Conservation (phyloP, 257 asterid species). For the Lycium barbarum region DNA sequence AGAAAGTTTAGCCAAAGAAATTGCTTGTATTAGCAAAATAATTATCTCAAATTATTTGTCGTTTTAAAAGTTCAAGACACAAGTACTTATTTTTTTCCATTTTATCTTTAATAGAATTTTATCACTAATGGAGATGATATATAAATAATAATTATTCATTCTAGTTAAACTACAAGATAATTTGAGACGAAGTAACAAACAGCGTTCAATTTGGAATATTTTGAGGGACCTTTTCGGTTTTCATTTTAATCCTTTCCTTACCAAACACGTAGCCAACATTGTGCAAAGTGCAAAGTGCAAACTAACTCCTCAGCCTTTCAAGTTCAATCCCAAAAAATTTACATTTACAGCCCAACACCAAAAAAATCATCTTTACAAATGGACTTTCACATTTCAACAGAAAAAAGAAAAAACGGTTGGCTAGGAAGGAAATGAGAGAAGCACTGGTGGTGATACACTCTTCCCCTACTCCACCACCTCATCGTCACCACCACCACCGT, state of each 20-base stretch:
- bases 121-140: no score
- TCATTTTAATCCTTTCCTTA: neutral
- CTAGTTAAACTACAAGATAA: no score
- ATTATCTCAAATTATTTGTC: no score
- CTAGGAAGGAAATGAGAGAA: slow-evolving; percentile 64
- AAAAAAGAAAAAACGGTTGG: slow-evolving; percentile 43
- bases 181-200: no score
- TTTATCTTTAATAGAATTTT: no score
- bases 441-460: slow-evolving; percentile 60
- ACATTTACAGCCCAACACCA: neutral
- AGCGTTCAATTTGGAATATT: no score
- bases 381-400: slow-evolving; percentile 25
- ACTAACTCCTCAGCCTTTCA: slow-evolving; percentile 44
- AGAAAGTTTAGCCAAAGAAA: no score
- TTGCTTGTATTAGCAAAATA: no score
- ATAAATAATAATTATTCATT: no score
- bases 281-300: neutral
- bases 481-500: slow-evolving; percentile 38
- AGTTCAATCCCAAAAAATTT: slow-evolving; percentile 52
- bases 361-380: neutral
- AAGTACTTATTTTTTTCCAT: no score
- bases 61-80: no score
- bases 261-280: neutral
- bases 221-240: no score
- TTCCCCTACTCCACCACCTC: slow-evolving; percentile 50